Evolutionary conservation across 2,329 filamentous ascomycete species (phyloP), one percentile per base, ranked within the genome.

Genomic region (Dichotomopilus funicola): DNA sequence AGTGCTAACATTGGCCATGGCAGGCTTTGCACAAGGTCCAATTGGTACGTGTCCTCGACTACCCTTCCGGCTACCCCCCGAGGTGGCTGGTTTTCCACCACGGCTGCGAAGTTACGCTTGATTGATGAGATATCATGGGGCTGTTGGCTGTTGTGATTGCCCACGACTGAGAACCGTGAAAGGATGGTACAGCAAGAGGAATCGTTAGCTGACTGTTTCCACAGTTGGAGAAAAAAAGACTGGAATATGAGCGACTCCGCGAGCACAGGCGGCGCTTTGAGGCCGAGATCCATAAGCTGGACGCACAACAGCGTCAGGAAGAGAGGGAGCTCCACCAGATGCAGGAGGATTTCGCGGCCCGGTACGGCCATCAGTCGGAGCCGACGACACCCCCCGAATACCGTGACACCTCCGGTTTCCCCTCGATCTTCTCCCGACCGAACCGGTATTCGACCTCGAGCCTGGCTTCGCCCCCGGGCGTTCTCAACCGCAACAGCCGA

Each of bases 321-420:
- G 89, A 91, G 68, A 82, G 87, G 64, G 91, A 96, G 68, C 85
- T 95, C 65, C 84, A 87, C 56, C 85, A 89, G 69, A 88, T 97
- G 75, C 87, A 91, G 66, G 86, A 90, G 64, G 88, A 94, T 63
- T 79, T 95, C 55, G 50, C 44, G 7, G 78, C 78, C 43, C 76
- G 81, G 61, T 78, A 78, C 56, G 74, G 88, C 53, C 88, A 91
- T 65, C 89, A 95, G 68, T 96, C 89, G 64, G 92, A 97, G 73
- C 94, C 94, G 12, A 96, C 94, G 1, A 99, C 94, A 27, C 94
- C 94, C 27, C 94, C 94, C 36, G 94, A 97, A 71, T 92, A 94
- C 70, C 86, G 85, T 64, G 90, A 95, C 62, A 83, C 71, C 56
- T 77, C 82, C 59, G 86, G 86, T 44, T 92, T 95, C 66, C 85